Percentiles rank a stretch among this genome's conserved stretches.
phyloP scores from a whole-genome alignment of 2,329 filamentous ascomycete genomes.

The Chrysosporium keratinophilum region DNA sequence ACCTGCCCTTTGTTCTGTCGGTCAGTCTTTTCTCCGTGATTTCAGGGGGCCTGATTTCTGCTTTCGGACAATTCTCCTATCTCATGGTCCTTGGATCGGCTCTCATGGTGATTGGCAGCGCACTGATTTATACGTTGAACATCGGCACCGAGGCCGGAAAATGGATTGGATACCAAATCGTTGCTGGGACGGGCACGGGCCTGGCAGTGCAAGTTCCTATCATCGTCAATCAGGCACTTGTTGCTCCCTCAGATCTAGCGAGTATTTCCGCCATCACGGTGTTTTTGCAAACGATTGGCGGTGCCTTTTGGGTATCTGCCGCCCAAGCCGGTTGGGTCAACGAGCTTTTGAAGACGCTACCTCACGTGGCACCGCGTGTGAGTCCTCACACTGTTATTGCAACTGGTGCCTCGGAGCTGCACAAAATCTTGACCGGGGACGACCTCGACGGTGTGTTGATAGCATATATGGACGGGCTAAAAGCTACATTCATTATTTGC shows the following conservation, averaged over 20 bases:
- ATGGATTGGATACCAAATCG: slow-evolving; percentile 23
- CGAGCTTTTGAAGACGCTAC: slow-evolving; percentile 12
- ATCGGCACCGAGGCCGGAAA: slow-evolving; percentile 17
- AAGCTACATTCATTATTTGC: slow-evolving; percentile 10
- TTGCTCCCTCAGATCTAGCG: slow-evolving; percentile 15
- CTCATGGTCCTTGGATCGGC: slow-evolving; percentile 19
- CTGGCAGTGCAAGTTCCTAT: slow-evolving; percentile 19
- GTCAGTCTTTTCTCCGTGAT: slow-evolving; percentile 20
- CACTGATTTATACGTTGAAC: slow-evolving; percentile 24
- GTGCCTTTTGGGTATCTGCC: slow-evolving; percentile 20
- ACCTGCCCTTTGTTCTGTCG: slow-evolving; percentile 31
- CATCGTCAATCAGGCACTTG: slow-evolving; percentile 19
- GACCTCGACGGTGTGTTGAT: slow-evolving; percentile 12
- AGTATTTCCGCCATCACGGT: slow-evolving; percentile 20
- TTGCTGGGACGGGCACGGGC: slow-evolving; percentile 21
- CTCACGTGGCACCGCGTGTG: slow-evolving; percentile 28
- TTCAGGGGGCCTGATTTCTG: slow-evolving; percentile 14
- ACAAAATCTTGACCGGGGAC: slow-evolving; percentile 41
- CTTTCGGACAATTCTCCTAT: slow-evolving; percentile 20
- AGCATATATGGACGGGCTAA: slow-evolving; percentile 15
- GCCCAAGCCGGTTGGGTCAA: slow-evolving; percentile 19
- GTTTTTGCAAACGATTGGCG: slow-evolving; percentile 19
- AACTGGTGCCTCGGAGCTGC: slow-evolving; percentile 51
- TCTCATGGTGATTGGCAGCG: slow-evolving; percentile 23
- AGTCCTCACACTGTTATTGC: slow-evolving; percentile 35